These are phyloP conservation scores for Martensiomyces pterosporus DNA, from an alignment of 192 early-diverging fungal genomes.

Conservation along the genomic window DNA sequence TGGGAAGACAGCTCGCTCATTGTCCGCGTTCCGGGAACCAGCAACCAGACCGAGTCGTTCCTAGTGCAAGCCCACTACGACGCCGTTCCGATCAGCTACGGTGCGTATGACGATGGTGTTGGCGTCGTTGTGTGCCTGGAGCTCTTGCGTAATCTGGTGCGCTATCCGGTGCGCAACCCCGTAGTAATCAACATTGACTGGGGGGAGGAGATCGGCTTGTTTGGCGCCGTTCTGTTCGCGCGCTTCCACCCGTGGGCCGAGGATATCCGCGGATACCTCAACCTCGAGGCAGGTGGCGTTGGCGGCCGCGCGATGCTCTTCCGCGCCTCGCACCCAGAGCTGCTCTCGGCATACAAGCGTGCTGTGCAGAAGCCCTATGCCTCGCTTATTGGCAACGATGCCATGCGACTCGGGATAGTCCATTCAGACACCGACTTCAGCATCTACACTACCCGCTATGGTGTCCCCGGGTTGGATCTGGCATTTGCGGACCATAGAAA, in stretches of 20 bases:
- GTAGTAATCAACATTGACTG: constrained; percentile 72
- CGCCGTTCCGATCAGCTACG: constrained; percentile 63
- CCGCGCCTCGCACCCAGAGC: constrained; percentile 51
- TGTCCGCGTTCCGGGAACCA: constrained; percentile 57
- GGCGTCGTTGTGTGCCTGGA: constrained; percentile 62
- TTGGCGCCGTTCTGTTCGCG: constrained; percentile 60
- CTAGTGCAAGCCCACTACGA: constrained; percentile 69
- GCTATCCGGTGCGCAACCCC: constrained; percentile 56
- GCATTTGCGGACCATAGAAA: constrained; percentile 61
- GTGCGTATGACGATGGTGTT: constrained; percentile 68
- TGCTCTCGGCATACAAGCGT: constrained; percentile 33
- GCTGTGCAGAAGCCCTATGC: constrained; percentile 50
- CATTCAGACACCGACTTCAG: constrained; percentile 66
- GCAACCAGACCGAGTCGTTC: constrained; percentile 50
- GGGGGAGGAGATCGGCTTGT: constrained; percentile 63
- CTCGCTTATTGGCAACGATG: constrained; percentile 62
- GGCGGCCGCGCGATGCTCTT: constrained; percentile 66
- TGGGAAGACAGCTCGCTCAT: constrained; percentile 57
- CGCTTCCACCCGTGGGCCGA: constrained; percentile 61
- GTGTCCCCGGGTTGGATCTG: constrained; percentile 63
- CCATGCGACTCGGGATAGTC: constrained; percentile 57
- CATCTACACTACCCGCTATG: constrained; percentile 53
- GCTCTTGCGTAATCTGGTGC: constrained; percentile 58
- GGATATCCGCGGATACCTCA: constrained; percentile 61
- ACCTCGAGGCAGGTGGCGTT: constrained; percentile 69